Evolutionary conservation across 1,284 basidiomycete species (phyloP).

Genomic region (Vanrija humicola): DNA sequence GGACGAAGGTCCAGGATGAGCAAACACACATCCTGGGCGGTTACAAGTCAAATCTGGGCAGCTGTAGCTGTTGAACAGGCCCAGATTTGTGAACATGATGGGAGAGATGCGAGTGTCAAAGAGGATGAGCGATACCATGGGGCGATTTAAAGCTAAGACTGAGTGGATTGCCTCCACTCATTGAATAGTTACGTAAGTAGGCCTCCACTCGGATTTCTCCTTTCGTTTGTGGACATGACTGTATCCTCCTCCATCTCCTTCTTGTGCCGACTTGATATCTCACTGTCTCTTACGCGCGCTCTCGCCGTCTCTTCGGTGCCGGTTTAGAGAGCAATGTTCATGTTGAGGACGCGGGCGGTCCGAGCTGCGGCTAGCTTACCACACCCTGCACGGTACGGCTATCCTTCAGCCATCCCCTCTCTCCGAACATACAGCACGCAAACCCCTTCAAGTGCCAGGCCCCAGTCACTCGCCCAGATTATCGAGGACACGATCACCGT

Average conservation of each 20-base stretch:
- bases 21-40: constrained; percentile 33
- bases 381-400: constrained; percentile 67
- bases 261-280: neutral
- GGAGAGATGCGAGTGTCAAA: neutral
- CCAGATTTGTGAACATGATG: constrained; percentile 33
- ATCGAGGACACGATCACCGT: constrained; percentile 10
- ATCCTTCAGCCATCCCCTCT: neutral
- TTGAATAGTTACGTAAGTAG: constrained; percentile 10
- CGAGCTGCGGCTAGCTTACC: neutral
- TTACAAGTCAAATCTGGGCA: constrained; percentile 34
- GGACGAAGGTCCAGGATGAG: constrained; percentile 10
- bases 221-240: neutral
- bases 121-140: neutral
- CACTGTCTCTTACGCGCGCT: neutral
- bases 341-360: neutral
- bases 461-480: constrained; percentile 8
- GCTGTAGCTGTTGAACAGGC: constrained; percentile 20
- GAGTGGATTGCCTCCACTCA: neutral
- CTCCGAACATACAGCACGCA: neutral
- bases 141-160: neutral
- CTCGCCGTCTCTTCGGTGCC: neutral
- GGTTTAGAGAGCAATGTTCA: neutral
- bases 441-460: neutral
- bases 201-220: constrained; percentile 40
- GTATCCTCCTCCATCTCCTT: too few relatives aligned